A percentile compares a stretch with the other conserved stretches of the same genome.
Evolutionary conservation across 2,329 filamentous ascomycete species (phyloP).

Genomic region (Fusarium denticulatum): DNA sequence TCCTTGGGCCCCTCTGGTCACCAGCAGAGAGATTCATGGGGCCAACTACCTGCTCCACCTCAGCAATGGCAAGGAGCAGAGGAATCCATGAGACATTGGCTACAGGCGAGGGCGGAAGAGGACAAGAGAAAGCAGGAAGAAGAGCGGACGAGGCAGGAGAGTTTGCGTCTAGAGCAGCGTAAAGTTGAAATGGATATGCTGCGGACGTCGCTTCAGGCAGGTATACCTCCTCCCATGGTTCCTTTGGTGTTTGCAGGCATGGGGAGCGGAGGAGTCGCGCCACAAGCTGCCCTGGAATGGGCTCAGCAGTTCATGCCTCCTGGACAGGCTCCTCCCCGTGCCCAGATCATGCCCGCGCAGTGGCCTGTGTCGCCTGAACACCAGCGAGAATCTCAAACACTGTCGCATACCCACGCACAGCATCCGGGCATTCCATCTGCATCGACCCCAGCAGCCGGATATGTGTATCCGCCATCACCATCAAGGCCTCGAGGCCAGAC

Average conservation of each 20-base stretch:
- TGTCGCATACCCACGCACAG: slow-evolving; percentile 52
- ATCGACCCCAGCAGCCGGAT: slow-evolving; percentile 53
- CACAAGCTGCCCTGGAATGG: slow-evolving; percentile 72
- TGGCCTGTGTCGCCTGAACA: slow-evolving; percentile 64
- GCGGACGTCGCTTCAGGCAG: slow-evolving; percentile 72
- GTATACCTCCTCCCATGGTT: slow-evolving; percentile 78
- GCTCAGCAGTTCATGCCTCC: slow-evolving; percentile 72
- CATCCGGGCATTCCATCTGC: slow-evolving; percentile 52
- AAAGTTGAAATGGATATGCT: slow-evolving; percentile 79
- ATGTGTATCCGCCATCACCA: slow-evolving; percentile 61
- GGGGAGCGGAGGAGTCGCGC: slow-evolving; percentile 66
- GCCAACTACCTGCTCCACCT: slow-evolving; percentile 70
- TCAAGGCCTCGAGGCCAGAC: slow-evolving; percentile 62
- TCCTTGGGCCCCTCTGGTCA: slow-evolving; percentile 43
- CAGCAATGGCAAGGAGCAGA: slow-evolving; percentile 74
- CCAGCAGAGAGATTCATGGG: slow-evolving; percentile 54
- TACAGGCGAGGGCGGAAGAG: slow-evolving; percentile 77
- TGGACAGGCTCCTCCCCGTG: slow-evolving; percentile 56
- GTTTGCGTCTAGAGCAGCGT: slow-evolving; percentile 75
- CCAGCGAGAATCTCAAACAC: slow-evolving; percentile 61
- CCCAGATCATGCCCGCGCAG: slow-evolving; percentile 62
- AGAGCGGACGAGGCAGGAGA: slow-evolving; percentile 73
- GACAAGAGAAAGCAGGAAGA: slow-evolving; percentile 79
- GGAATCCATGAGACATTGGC: slow-evolving; percentile 77
- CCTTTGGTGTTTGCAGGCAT: slow-evolving; percentile 80